Evolutionary conservation across 768 basidiomycete species (phyloP), one percentile per base, ranked within the genome.

Genomic region (Amylocystis lapponica): DNA sequence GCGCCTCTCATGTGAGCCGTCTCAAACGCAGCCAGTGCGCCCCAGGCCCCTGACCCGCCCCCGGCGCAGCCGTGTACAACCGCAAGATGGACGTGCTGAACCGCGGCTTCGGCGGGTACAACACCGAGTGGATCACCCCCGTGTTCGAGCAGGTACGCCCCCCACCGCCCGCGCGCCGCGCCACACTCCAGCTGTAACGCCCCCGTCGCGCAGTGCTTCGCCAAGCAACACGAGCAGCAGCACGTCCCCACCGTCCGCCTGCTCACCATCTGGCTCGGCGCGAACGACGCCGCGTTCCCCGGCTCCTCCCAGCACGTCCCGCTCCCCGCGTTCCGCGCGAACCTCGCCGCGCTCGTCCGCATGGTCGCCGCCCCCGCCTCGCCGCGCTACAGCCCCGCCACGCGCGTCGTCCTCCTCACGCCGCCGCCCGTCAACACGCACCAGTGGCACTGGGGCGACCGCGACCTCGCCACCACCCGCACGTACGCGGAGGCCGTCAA

Each of bases 251-350:
- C 71, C 33, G 71, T 92, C 27, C 78, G 76, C 31, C 61, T 94
- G n/a, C 68, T 94, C 46, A 78, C 78, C 5, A 79, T 95, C 56
- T 96, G 90, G 90, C 87, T 88, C 47, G 92, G 92, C 36, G 82
- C 83, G 13, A 97, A 97, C 64, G 93, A 97, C 60, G 78, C 93
- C 5, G 78, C 76, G 51, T 68, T 87, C 38, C 61, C 65, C 22
- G 75, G 75, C 0, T 79, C 74, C 16, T 63, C 69, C 12, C 93
- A 95, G 56, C 84, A 91, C 57, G 85, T 94, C 33, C 83, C 90
- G 3, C 64, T 87, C 21, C 61, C 68, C 17, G 67, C 69, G 36
- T 95, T 79, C 69, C 71, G 66, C 26, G 59, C 64, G 38, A 93
- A 93, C 58, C 65, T 95, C 33, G 60, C 60, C 36, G 61, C 69